Percentiles rank a stretch among this genome's conserved stretches.
Conservation (phyloP, 176 grass and related monocot genomes). For the Avena eriantha region DNA sequence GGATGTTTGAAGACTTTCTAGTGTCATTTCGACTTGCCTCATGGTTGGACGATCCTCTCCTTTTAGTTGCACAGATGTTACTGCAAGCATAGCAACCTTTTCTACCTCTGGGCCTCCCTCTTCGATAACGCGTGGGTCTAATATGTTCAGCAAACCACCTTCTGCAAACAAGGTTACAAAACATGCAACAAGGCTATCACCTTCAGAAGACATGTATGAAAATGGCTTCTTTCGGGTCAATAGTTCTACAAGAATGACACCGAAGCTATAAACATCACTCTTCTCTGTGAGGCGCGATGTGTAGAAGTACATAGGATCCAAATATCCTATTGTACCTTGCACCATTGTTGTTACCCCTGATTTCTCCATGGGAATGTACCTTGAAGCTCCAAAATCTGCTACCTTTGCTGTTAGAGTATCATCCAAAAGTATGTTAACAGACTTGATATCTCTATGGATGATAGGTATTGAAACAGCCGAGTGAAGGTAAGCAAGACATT, state of each 20-base stretch:
- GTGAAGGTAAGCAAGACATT: too few species aligned
- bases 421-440: too few species aligned
- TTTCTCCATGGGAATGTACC: too few species aligned
- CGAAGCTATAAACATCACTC: neutral
- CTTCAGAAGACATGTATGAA: neutral
- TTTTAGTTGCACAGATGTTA: neutral
- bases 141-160: neutral
- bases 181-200: neutral
- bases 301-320: too few species aligned
- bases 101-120: neutral
- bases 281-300: neutral
- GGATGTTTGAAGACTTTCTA: neutral
- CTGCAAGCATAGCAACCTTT: neutral
- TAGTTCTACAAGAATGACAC: neutral
- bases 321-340: too few species aligned
- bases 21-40: neutral
- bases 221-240: conserved; percentile 6
- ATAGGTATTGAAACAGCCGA: too few species aligned
- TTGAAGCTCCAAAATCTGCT: too few species aligned
- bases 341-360: too few species aligned
- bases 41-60: neutral
- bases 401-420: too few species aligned
- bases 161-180: neutral
- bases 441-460: too few species aligned
- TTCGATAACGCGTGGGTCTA: neutral